Percentiles rank a stretch among this genome's conserved stretches.
Evolutionary conservation across 495 filamentous ascomycete species (phyloP).

Genomic region (Geopyxis carbonaria): DNA sequence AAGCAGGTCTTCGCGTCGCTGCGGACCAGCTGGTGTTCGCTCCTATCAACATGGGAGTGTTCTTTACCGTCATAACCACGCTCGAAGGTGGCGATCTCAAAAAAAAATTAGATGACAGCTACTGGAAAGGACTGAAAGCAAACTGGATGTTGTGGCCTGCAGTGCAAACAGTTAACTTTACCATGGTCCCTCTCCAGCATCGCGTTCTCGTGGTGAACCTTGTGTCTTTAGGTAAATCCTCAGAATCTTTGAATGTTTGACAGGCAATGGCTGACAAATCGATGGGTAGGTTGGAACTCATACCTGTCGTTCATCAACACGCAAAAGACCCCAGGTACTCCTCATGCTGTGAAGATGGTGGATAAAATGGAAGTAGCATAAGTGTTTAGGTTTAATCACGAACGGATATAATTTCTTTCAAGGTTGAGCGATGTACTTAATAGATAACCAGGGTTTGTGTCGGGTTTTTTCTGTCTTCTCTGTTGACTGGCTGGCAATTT

Average conservation of each 20-base stretch:
- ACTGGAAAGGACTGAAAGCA: slow-evolving; percentile 49
- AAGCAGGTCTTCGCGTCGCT: slow-evolving; percentile 49
- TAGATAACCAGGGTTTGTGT: too few relatives aligned
- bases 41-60: slow-evolving; percentile 59
- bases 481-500: too few relatives aligned
- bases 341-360: too few relatives aligned
- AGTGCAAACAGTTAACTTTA: slow-evolving; percentile 83
- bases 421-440: too few relatives aligned
- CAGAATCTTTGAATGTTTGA: not conserved
- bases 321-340: too few relatives aligned
- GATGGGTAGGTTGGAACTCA: slow-evolving; percentile 96
- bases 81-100: slow-evolving; percentile 53
- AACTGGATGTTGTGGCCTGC: slow-evolving; percentile 90
- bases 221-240: slow-evolving; percentile 48
- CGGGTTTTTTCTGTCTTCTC: too few relatives aligned
- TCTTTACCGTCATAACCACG: slow-evolving; percentile 71
- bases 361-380: too few relatives aligned
- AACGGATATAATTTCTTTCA: too few relatives aligned
- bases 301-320: slow-evolving; percentile 77
- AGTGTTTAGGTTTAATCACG: too few relatives aligned
- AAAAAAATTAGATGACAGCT: slow-evolving; percentile 55
- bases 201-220: slow-evolving; percentile 80
- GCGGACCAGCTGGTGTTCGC: slow-evolving; percentile 79
- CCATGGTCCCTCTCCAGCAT: slow-evolving; percentile 70
- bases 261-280: slow-evolving; percentile 1